A percentile compares a stretch with the other conserved stretches of the same genome.
phyloP scores from a whole-genome alignment of 306 rosid genomes.

The Quercus cerris region DNA sequence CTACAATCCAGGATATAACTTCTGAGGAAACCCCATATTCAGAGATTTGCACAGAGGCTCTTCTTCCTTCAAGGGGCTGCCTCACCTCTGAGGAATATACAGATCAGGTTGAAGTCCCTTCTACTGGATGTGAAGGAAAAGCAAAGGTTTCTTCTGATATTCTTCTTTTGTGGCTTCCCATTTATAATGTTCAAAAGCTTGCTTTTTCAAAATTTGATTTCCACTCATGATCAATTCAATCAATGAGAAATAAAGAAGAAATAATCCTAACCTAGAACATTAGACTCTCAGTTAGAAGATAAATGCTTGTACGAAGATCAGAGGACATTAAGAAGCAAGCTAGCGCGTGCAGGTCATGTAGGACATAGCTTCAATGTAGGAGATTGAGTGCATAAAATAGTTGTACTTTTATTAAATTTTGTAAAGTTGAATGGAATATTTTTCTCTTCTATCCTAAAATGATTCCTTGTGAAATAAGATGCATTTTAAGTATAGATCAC shows the following conservation, averaged over 20 bases:
- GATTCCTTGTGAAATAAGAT: too few relatives aligned
- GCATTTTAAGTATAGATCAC: too few relatives aligned
- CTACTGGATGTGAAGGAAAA: neutral
- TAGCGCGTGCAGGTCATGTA: too few relatives aligned
- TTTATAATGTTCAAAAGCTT: neutral
- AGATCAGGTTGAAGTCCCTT: slow-evolving; percentile 31
- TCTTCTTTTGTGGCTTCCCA: neutral
- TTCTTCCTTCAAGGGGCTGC: neutral
- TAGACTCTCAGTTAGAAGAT: too few relatives aligned
- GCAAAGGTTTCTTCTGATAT: slow-evolving; percentile 14
- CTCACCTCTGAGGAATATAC: slow-evolving; percentile 15
- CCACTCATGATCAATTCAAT: neutral
- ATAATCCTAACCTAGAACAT: too few relatives aligned
- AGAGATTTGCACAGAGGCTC: slow-evolving; percentile 9
- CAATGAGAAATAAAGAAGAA: neutral
- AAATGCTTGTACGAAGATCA: too few relatives aligned
- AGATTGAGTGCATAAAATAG: neutral
- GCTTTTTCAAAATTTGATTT: neutral
- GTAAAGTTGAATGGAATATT: too few relatives aligned
- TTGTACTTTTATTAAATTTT: neutral
- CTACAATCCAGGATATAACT: neutral
- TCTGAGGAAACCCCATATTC: slow-evolving; percentile 13
- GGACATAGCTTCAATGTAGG: neutral
- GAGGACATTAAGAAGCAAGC: too few relatives aligned
- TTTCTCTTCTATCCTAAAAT: too few relatives aligned